Base-by-base conservation (phyloP, 805 yeast genomes). In the Soucietia sequanensis region DNA sequence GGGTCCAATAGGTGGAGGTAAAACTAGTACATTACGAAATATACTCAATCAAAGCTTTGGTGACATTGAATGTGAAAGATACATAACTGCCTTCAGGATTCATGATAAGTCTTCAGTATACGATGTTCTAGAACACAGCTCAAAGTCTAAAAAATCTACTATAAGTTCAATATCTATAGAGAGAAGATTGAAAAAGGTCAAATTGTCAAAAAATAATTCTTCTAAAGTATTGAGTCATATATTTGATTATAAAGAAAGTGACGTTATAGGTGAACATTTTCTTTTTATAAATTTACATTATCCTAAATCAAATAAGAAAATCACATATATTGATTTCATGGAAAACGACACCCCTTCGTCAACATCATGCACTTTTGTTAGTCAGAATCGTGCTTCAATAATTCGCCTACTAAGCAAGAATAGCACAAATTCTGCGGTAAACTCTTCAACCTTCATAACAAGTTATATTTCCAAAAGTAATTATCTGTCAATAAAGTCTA, bases 1-100 rank as follows among this genome's bases (percentile, higher is more conserved):
- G 44, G 62, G 61, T 1, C 62, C 62, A 5, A 56, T 60, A 5
- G 59, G 58, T 7, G 47, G 59, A 27, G 67, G 66, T 10, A 62
- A 62, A 39, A 59, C 66, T 12, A 56, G 62, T 26, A 47, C 56
- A 6, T 35, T 60, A 19, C 37, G 38, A 18, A 42, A 42, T 14
- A 47, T 56, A 11, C 41, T 57, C 17, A 28, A 38, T 12, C 37
- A 35, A 7, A 49, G 47, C 30, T 23, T 43, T 5, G 25, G 23
- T n/a, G 16, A 23, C 10, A 40, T 44, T 21, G 23, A 33, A 18
- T 23, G 31, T 13, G 15, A 12, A 23, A 34, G 30, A 13, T 42
- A 18, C 13, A 24, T 62, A 12, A 51, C 55, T 15, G 65, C 64
- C 1, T 56, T 54, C 38, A 65, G 60, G 29, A 49, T 62, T 9